A percentile compares a stretch with the other conserved stretches of the same genome.
Evolutionary conservation across 2,329 filamentous ascomycete genomes (phyloP).

Genomic region (Fusarium musae): DNA sequence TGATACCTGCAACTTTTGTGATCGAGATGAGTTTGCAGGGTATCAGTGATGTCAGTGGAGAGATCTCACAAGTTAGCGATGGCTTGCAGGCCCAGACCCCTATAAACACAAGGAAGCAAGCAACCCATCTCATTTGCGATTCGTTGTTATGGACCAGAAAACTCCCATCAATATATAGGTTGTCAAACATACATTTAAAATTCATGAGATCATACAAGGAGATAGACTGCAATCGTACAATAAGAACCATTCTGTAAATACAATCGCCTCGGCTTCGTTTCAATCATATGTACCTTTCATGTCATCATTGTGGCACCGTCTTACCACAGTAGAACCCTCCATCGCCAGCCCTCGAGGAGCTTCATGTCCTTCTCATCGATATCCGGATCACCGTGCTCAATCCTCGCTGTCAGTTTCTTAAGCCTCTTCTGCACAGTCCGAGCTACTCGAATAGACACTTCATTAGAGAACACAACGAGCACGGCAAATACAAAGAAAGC

Average conservation of each 20-base stretch:
- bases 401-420: constrained; percentile 58
- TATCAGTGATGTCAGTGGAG: constrained; percentile 1
- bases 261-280: constrained; percentile 44
- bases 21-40: neutral
- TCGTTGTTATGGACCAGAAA: neutral
- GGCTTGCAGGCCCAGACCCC: neutral
- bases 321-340: constrained; percentile 63
- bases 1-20: neutral
- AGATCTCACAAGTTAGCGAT: constrained; percentile 4
- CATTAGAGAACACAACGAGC: constrained; percentile 68
- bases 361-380: constrained; percentile 62
- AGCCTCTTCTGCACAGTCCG: constrained; percentile 62
- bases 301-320: neutral
- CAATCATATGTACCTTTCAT: constrained; percentile 42
- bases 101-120: neutral
- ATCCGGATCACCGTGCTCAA: constrained; percentile 60
- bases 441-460: constrained; percentile 66
- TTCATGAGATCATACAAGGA: neutral
- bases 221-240: constrained; percentile 14
- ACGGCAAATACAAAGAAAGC: constrained; percentile 67
- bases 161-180: neutral
- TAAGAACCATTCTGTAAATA: constrained; percentile 19
- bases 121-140: neutral
- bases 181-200: neutral
- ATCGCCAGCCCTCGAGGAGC: constrained; percentile 65